Evolutionary conservation across 2,329 filamentous ascomycete species (phyloP).

Genomic region (Didymella keratinophila): DNA sequence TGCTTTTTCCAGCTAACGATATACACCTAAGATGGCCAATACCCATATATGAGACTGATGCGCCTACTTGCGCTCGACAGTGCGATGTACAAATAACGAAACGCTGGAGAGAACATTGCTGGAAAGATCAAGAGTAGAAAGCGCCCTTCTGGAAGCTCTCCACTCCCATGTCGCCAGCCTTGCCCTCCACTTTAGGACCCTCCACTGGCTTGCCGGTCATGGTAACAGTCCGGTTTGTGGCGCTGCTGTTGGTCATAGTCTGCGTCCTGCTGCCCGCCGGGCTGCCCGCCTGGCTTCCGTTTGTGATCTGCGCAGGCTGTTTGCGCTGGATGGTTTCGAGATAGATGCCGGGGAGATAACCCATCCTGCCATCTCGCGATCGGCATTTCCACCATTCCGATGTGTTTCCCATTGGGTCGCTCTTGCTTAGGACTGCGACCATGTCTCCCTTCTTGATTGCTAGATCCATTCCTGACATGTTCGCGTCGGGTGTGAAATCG

Average conservation of each 20-base stretch:
- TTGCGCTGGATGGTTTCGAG: slow-evolving; percentile 76
- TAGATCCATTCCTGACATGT: slow-evolving; percentile 78
- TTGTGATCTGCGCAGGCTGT: slow-evolving; percentile 57
- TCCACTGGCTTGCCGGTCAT: slow-evolving; percentile 57
- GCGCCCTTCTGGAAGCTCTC: slow-evolving; percentile 76
- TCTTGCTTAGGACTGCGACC: slow-evolving; percentile 91
- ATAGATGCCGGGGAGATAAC: slow-evolving; percentile 91
- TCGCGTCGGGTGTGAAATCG: slow-evolving; percentile 86
- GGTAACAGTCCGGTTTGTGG: slow-evolving; percentile 52
- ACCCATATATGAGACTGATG: slow-evolving; percentile 16
- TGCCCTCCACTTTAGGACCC: slow-evolving; percentile 62
- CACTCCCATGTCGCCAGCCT: slow-evolving; percentile 69
- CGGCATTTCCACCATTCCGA: slow-evolving; percentile 98
- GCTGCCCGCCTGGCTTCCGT: slow-evolving; percentile 51
- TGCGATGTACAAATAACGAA: slow-evolving; percentile 22
- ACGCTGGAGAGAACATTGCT: slow-evolving; percentile 13
- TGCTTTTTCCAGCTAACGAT: slow-evolving; percentile 36
- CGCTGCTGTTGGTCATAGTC: slow-evolving; percentile 61
- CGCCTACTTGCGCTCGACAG: slow-evolving; percentile 12
- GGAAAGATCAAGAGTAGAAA: slow-evolving; percentile 65
- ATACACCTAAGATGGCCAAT: slow-evolving; percentile 18
- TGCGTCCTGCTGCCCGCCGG: slow-evolving; percentile 60
- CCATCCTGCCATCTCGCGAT: slow-evolving; percentile 85
- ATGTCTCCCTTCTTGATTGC: slow-evolving; percentile 94
- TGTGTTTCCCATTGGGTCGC: slow-evolving; percentile 87